Base-by-base conservation (phyloP, 805 yeast genomes). In the Sugiyamaella marilandica region DNA sequence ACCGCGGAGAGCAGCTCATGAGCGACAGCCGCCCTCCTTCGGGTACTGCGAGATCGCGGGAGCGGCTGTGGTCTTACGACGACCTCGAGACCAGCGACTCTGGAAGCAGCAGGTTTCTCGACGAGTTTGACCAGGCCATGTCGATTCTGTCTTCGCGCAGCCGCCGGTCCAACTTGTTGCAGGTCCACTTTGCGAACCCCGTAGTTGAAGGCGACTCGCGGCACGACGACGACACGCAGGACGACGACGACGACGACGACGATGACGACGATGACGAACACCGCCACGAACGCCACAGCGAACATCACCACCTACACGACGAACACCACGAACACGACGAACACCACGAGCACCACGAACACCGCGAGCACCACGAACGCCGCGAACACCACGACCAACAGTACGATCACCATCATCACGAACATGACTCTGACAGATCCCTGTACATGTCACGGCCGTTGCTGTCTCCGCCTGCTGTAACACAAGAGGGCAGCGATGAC, bases 11-110 rank as follows among this genome's bases (percentile, higher is more conserved):
- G 91, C 76, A 94, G 82, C 76, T 94, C 99, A 81, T 99, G 87
- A 74, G 99, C 99, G 69, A 10, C 5, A 39, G 43, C 21, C 24
- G 19, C 4, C 43, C 43, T 3, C 29, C 29, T 3, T 24, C 29
- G 98, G 96, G 82, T 99, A 87, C 82, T 92, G 98, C 60, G 97
- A 90, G 79, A 94, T 94, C 78, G 94, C 99, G 63, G 94, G 98
- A 55, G 99, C 99, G 73, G 92, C 94, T 34, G 39, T 16, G 39
- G 18, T 13, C 39, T 3, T 34, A 34, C 18, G 39, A 34, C 18
- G 39, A 34, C 18, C 39, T 34, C 39, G 39, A 34, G 18, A 9
- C 14, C 18, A 16, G 39, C 18, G 18, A 34, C 18, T 13, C 14
- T 3, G 8, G 39, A 3, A 34, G 18, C 39, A 19, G 24, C 16